A percentile compares a stretch with the other conserved stretches of the same genome.
phyloP scores from a whole-genome alignment of 2,329 filamentous ascomycete genomes.

The Microdochium paspali region DNA sequence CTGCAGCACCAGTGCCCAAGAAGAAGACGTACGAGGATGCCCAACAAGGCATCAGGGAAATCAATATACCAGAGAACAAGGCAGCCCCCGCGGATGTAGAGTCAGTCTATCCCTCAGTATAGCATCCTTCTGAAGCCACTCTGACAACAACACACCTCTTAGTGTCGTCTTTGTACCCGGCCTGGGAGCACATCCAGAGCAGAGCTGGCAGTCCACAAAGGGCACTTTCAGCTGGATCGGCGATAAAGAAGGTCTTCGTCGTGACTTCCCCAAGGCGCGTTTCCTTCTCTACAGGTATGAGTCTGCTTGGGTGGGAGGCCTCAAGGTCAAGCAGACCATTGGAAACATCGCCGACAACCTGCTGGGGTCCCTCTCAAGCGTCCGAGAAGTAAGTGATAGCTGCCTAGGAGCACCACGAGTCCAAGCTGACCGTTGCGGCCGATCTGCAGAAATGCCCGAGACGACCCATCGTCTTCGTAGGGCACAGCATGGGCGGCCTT shows the following conservation, averaged over 20 bases:
- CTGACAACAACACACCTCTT: conserved; percentile 5
- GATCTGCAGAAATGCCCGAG: conserved; percentile 13
- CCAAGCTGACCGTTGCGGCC: not conserved
- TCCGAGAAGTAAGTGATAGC: conserved; percentile 20
- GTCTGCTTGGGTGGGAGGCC: conserved; percentile 27
- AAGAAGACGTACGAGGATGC: conserved; percentile 25
- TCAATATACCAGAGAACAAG: conserved; percentile 22
- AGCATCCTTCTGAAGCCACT: too few relatives aligned
- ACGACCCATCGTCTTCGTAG: conserved; percentile 31
- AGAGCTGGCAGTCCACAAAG: conserved; percentile 27
- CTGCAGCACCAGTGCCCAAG: conserved; percentile 3
- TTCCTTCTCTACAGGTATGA: conserved; percentile 31
- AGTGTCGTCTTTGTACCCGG: conserved; percentile 31
- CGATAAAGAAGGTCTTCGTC: conserved; percentile 21
- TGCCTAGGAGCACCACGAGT: not conserved
- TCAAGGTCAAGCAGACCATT: conserved; percentile 32
- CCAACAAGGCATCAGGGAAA: conserved; percentile 27
- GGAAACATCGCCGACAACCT: conserved; percentile 26
- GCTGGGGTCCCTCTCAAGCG: conserved; percentile 21
- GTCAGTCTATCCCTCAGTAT: too few relatives aligned
- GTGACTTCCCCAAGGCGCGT: conserved; percentile 28
- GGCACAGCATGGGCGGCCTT: conserved; percentile 33
- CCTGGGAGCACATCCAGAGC: conserved; percentile 26
- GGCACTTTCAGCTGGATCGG: conserved; percentile 30
- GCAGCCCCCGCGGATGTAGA: conserved; percentile 24